phyloP scores from a whole-genome alignment of 345 rosid genomes.

The Raphanus sativus region DNA sequence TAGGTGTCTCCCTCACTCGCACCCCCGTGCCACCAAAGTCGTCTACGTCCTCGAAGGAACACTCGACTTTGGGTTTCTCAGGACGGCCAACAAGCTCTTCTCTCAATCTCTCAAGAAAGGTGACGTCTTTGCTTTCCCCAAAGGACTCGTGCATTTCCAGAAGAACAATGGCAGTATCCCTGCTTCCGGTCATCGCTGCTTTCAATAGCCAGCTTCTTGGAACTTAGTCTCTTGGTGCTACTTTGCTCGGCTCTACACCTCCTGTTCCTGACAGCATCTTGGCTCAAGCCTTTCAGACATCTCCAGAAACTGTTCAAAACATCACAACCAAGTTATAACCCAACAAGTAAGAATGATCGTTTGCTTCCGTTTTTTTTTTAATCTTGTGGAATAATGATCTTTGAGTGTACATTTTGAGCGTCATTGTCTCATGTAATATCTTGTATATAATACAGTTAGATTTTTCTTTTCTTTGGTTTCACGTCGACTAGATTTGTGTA shows the following conservation, averaged over 20 bases:
- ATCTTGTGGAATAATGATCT: conserved; percentile 17
- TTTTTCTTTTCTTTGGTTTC: too few relatives aligned
- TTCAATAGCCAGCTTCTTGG: conserved; percentile 51
- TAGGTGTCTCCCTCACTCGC: too few relatives aligned
- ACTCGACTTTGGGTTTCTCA: conserved; percentile 18
- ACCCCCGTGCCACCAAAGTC: too few relatives aligned
- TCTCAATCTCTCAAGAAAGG: conserved; percentile 54
- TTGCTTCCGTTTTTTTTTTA: background rate
- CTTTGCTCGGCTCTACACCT: too few relatives aligned
- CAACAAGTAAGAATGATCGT: background rate
- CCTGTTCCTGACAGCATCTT: too few relatives aligned
- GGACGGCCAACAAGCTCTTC: conserved; percentile 50
- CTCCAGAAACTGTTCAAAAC: too few relatives aligned
- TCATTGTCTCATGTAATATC: conserved; percentile 12
- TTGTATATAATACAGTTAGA: background rate
- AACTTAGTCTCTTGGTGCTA: conserved; percentile 48
- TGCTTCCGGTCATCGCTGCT: conserved; percentile 51
- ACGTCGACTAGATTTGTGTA: too few relatives aligned
- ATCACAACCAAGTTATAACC: too few relatives aligned
- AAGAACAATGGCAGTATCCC: conserved; percentile 45
- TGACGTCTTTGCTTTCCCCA: conserved; percentile 58
- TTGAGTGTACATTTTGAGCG: conserved; percentile 13
- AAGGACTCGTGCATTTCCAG: conserved; percentile 64
- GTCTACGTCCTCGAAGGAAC: conserved; percentile 5
- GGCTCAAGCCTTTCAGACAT: too few relatives aligned